Evolutionary conservation across 106 monocot species (phyloP).

Genomic region (Apostasia ramifera): DNA sequence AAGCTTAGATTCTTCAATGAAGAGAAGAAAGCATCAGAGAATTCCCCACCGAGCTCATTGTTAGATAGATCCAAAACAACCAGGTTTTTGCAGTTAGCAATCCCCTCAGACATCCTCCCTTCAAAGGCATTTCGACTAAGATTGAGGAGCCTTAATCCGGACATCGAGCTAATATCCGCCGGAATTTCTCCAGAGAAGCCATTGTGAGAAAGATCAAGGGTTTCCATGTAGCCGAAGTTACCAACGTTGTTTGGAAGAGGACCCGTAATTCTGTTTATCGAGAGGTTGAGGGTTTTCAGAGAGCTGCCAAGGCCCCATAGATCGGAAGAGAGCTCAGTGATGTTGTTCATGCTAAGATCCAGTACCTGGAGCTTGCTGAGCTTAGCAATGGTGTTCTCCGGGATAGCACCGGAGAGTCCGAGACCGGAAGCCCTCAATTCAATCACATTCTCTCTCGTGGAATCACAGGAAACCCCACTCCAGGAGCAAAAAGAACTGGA

Average conservation of each 20-base stretch:
- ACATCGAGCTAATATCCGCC: conserved; percentile 24
- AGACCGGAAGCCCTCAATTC: conserved; percentile 34
- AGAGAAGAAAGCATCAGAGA: conserved; percentile 22
- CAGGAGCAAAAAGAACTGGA: conserved; percentile 46
- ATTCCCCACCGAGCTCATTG: conserved; percentile 36
- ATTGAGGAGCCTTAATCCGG: conserved; percentile 26
- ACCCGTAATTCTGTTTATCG: conserved; percentile 50
- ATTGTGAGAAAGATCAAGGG: conserved; percentile 62
- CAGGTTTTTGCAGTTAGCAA: conserved; percentile 40
- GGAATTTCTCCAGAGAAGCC: conserved; percentile 52
- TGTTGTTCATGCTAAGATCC: conserved; percentile 68
- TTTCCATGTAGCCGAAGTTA: conserved; percentile 58
- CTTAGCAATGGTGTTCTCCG: conserved; percentile 81
- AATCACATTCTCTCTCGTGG: conserved; percentile 16
- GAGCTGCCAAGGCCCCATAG: conserved; percentile 70
- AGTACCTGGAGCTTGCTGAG: conserved; percentile 41
- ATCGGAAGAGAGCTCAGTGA: conserved; percentile 46
- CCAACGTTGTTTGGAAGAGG: conserved; percentile 62
- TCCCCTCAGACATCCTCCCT: conserved; percentile 34
- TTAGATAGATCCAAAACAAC: conserved; percentile 35
- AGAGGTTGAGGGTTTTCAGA: conserved; percentile 55
- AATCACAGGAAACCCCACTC: conserved; percentile 50
- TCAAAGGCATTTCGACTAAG: conserved; percentile 44
- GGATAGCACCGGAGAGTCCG: conserved; percentile 61
- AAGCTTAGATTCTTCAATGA: conserved; percentile 21